Conservation (phyloP, 345 rosid species). For the Gossypium turneri region DNA sequence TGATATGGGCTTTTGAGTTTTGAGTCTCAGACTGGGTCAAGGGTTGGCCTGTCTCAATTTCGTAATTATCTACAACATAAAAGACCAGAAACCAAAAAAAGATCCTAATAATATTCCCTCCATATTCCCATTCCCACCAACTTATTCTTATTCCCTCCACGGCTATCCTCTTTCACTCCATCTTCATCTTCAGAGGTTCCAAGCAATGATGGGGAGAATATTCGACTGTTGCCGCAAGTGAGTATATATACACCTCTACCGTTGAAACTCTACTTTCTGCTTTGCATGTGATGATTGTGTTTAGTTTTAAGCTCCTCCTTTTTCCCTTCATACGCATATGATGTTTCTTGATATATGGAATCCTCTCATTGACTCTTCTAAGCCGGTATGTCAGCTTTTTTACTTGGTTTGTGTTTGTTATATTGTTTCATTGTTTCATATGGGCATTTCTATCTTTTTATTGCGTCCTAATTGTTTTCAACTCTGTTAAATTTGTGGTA, state of each 20-base stretch:
- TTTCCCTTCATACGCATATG: not conserved
- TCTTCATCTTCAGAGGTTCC: not conserved
- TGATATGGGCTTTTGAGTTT: conserved; percentile 7
- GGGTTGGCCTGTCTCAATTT: not conserved
- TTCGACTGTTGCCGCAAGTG: not conserved
- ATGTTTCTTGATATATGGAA: not conserved
- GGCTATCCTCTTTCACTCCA: not conserved
- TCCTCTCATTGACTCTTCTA: not conserved
- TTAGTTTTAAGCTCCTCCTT: not conserved
- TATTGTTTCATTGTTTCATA: too few relatives aligned
- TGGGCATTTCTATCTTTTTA: too few relatives aligned
- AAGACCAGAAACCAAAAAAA: not conserved
- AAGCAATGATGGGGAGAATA: not conserved
- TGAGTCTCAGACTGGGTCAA: not conserved
- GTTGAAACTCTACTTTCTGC: not conserved
- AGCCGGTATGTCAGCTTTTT: not conserved
- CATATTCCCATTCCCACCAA: not conserved
- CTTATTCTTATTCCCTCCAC: not conserved
- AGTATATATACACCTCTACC: not conserved
- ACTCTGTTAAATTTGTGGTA: too few relatives aligned
- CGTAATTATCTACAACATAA: not conserved
- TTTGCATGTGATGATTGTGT: not conserved
- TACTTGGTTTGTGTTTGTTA: not conserved
- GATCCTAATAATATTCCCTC: conserved; percentile 8
- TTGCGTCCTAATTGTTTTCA: not conserved